phyloP scores from a whole-genome alignment of 1,139 yeast species.

The Diutina sp. region DNA sequence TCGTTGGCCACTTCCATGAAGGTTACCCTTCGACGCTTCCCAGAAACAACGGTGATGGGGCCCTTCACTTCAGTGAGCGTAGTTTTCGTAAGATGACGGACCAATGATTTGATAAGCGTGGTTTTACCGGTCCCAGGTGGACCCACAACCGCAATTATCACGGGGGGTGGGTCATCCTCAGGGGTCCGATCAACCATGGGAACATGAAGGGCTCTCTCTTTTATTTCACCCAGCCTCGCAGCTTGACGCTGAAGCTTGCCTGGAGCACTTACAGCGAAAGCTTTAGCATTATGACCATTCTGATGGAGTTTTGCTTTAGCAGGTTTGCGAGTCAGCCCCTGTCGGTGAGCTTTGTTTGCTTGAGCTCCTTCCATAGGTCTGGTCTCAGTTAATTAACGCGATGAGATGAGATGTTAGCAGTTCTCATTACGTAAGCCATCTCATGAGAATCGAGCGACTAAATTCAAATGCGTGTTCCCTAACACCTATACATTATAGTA shows the following conservation, averaged over 20 bases:
- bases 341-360: neutral
- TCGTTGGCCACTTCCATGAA: conserved; percentile 91
- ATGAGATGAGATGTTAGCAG: neutral
- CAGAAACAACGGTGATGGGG: conserved; percentile 95
- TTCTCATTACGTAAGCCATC: neutral
- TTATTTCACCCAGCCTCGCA: conserved; percentile 71
- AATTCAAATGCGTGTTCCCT: too few relatives aligned
- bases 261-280: conserved; percentile 90
- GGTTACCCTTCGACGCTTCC: conserved; percentile 85
- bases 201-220: conserved; percentile 81
- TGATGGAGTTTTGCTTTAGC: conserved; percentile 83
- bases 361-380: neutral
- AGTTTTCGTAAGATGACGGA: conserved; percentile 82
- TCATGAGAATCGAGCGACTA: neutral
- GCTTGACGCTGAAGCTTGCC: conserved; percentile 80
- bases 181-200: conserved; percentile 98
- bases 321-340: conserved; percentile 10
- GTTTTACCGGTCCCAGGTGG: conserved; percentile 99
- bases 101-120: conserved; percentile 80
- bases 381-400: neutral
- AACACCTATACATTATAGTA: too few relatives aligned
- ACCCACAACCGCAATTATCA: conserved; percentile 92
- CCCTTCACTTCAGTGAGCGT: conserved; percentile 81
- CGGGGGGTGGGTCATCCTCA: conserved; percentile 95
- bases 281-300: conserved; percentile 88